A percentile compares a stretch with the other conserved stretches of the same genome.
phyloP scores from a whole-genome alignment of 2,329 filamentous ascomycete genomes.

The Colletotrichum sp. region DNA sequence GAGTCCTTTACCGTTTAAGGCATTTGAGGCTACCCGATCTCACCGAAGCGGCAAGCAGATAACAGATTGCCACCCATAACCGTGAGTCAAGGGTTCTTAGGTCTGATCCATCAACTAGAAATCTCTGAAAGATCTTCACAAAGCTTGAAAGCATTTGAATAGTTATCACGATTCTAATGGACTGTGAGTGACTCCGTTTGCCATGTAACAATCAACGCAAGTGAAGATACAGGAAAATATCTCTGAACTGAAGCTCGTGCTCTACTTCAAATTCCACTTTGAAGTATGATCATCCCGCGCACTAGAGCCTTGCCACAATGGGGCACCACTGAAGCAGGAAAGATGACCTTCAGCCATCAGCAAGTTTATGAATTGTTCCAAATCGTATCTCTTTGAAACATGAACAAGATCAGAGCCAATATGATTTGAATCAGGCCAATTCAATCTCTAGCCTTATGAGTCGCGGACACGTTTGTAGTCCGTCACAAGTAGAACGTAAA shows the following conservation, averaged over 20 bases:
- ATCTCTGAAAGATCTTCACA: neutral
- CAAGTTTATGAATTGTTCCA: neutral
- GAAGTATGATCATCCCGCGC: neutral
- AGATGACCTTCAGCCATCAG: neutral
- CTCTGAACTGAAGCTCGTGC: neutral
- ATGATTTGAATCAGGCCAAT: neutral
- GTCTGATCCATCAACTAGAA: neutral
- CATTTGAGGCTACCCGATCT: neutral
- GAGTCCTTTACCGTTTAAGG: neutral
- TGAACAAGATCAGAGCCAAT: neutral
- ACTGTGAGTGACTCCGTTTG: neutral
- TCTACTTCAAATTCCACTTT: neutral
- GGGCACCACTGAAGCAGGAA: neutral
- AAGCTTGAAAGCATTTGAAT: neutral
- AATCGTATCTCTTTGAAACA: neutral
- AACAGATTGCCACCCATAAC: accelerated
- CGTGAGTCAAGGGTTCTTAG: neutral
- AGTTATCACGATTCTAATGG: neutral
- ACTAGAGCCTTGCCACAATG: neutral
- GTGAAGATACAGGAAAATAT: neutral
- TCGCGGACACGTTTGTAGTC: neutral
- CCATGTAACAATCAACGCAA: neutral
- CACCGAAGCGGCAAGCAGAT: neutral
- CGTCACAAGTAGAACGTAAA: neutral
- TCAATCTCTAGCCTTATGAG: neutral